Evolutionary conservation across 2,329 filamentous ascomycete genomes (phyloP), one percentile per base, ranked within the genome.

Genomic region (Neodidymelliopsis sp.): DNA sequence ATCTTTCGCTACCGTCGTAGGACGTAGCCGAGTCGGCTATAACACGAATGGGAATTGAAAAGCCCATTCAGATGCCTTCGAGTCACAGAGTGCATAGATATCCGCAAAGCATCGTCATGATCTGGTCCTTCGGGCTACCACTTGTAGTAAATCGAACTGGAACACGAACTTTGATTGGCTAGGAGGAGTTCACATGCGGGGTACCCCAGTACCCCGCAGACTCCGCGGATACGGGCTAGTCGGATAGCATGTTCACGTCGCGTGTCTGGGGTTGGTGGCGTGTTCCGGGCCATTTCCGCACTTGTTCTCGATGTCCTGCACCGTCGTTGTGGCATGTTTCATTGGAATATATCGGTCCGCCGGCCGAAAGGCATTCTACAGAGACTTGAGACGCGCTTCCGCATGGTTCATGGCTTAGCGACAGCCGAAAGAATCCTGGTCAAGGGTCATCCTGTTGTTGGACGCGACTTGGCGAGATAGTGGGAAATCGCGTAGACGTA

Each of bases 171-270:
- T 10, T 49, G 31, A 33, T 33, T 50, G 40, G 47, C 53, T 13
- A 30, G 19, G 29, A 7, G 22, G 11, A 11, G 6, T 8, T 15
- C 22, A 13, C 23, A 48, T 56, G 60, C 57, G 59, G 60, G 59
- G 60, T 57, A 47, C 50, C 36, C 29, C 33, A 38, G 27, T 56
- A 60, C 59, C 59, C 60, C 60, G 60, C 60, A 59, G 36, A 18
- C 22, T 47, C 42, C 47, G 34, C 48, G 41, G 54, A 47, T 49
- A 37, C 48, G 51, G 42, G 42, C 13, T 46, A 36, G 43, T 59
- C 54, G 46, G 53, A 51, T 54, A 47, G 47, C 34, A 54, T 45
- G 33, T 54, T 54, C 35, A 49, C 19, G 20, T 49, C 24, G 38
- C 19, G 28, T 48, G 44, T 53, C 28, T 24, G n/a, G 11, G 18